Evolutionary conservation across 306 rosid genomes (phyloP), one percentile per base, ranked within the genome.

Genomic region (Arachis stenosperma): DNA sequence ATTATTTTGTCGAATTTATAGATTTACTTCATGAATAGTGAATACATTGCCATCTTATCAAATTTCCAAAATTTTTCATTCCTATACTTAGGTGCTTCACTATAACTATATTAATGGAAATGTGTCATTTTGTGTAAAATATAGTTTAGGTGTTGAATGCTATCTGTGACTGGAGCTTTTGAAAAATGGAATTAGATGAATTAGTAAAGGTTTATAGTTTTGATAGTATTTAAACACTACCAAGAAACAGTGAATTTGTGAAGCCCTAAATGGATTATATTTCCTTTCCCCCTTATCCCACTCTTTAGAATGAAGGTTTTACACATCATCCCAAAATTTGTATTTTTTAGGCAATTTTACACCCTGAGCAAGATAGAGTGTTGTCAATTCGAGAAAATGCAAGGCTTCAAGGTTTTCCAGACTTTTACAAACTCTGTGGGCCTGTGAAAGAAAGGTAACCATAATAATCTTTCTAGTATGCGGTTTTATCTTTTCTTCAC

Each of bases 401-500:
- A n/a, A 88, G 98, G 73, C 84, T 93, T 69, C 98, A 89, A 75
- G 98, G 98, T n/a, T 93, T 93, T 66, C 97, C 96, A 1, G 98
- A 93, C 75, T 89, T 78, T 43, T 93, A 90, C 50, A 82, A 81
- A 68, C 83, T 89, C 15, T 79, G 78, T 64, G 98, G 98, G 53
- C 79, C 92, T 0, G 69, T 90, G n/a, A 93, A 87, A 79, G 79
- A 83, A 79, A 93, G 98, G 97, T 88, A 75, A 50, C 10, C 43
- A 0, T 0, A 17, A 46, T 40, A 17, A 46, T 40, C 15, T 65
- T 39, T 67, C 1, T 51, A 7, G 2, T 63, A 13, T 56, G 17
- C 6, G 1, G 40, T 8, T 15, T 15, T 33, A 48, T 11, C 40
- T 22, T 22, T n/a, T 3, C 14, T 6, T 14, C 11, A 5, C 6